Evolutionary conservation across 345 rosid species (phyloP).

Genomic region (Lepidium sativum): DNA sequence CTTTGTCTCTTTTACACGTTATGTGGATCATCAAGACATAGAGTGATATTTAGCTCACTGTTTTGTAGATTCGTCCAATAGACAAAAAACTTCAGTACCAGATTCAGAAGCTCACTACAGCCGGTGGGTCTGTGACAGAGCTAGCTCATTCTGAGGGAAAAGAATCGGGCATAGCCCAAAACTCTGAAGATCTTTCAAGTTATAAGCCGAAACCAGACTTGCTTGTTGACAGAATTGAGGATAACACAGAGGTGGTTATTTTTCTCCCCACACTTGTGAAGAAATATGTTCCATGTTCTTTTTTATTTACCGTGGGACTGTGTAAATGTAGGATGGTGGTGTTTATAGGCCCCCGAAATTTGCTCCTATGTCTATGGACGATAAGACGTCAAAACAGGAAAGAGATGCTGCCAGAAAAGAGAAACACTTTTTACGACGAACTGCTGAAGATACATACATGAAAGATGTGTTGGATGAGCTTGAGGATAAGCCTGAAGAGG

Average conservation of each 20-base stretch:
- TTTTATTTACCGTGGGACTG: conserved; percentile 6
- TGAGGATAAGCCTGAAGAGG: conserved; percentile 88
- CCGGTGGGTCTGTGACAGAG: conserved; percentile 25
- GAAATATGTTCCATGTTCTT: not conserved
- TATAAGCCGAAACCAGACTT: conserved; percentile 81
- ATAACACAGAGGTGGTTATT: conserved; percentile 8
- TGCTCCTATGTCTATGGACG: conserved; percentile 70
- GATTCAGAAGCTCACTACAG: conserved; percentile 68
- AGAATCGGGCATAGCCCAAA: conserved; percentile 27
- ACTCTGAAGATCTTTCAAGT: conserved; percentile 56
- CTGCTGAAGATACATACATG: conserved; percentile 47
- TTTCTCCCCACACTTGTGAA: not conserved
- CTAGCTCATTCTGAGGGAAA: conserved; percentile 30
- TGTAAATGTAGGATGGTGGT: conserved; percentile 41
- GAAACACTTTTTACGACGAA: conserved; percentile 45
- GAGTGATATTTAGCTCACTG: not conserved
- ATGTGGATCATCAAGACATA: not conserved
- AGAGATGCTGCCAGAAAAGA: conserved; percentile 61
- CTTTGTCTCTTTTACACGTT: not conserved
- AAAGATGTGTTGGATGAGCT: conserved; percentile 69
- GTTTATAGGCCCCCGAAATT: conserved; percentile 68
- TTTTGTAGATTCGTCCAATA: conserved; percentile 67
- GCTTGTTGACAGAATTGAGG: conserved; percentile 48
- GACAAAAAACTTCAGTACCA: conserved; percentile 92
- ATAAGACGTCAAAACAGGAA: conserved; percentile 66